phyloP scores from a whole-genome alignment of 2,329 filamentous ascomycete species.

The Phialemonium atrogriseum region DNA sequence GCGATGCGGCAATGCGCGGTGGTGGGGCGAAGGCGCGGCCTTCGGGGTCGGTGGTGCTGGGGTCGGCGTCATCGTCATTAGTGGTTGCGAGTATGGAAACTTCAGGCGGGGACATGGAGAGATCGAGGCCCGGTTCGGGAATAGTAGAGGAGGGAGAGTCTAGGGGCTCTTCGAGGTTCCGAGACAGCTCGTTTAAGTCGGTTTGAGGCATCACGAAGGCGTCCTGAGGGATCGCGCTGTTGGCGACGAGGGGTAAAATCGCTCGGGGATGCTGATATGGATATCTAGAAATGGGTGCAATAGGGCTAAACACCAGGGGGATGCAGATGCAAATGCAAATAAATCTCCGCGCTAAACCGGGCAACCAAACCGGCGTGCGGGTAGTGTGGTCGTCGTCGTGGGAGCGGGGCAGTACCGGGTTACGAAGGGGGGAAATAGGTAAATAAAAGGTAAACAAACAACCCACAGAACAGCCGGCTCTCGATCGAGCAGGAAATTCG shows the following conservation, averaged over 20 bases:
- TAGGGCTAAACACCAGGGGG: background rate
- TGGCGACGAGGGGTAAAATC: background rate
- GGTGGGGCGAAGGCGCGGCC: constrained; percentile 54
- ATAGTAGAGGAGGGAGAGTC: constrained; percentile 13
- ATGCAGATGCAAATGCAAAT: background rate
- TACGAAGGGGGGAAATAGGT: no score
- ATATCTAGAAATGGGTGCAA: background rate
- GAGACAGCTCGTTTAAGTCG: constrained; percentile 20
- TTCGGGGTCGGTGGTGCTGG: constrained; percentile 10
- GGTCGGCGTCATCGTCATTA: constrained; percentile 21
- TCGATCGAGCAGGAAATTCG: no score
- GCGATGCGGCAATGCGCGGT: constrained; percentile 65
- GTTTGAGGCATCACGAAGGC: constrained; percentile 17
- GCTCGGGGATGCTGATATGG: background rate
- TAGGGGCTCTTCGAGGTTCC: constrained; percentile 21
- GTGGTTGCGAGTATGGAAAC: constrained; percentile 15
- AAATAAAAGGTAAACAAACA: no score
- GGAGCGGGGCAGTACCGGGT: no score
- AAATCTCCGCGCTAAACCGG: no score
- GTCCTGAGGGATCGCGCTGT: background rate
- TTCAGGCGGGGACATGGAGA: constrained; percentile 11
- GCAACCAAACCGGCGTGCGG: no score
- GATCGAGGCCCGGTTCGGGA: constrained; percentile 12
- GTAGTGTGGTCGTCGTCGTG: no score
- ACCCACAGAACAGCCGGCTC: no score